phyloP scores from a whole-genome alignment of 192 early-diverging fungal genomes.

The Haplosporangium gracile region DNA sequence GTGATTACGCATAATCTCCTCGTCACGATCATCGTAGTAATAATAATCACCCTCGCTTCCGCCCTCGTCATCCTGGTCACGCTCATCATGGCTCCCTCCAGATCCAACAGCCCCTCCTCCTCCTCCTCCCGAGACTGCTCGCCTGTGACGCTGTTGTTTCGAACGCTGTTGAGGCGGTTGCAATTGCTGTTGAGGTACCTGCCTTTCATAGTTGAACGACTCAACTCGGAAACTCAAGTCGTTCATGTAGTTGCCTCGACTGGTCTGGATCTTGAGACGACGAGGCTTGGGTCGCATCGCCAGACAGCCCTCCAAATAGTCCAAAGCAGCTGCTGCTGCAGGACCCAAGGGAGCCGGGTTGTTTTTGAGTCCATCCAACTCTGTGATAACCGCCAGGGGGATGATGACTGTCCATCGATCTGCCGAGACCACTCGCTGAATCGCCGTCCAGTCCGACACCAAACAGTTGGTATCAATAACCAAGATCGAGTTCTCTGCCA shows the following conservation, averaged over 20 bases:
- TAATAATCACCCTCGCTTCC: conserved; percentile 47
- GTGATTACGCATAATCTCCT: conserved; percentile 64
- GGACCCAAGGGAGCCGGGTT: conserved; percentile 65
- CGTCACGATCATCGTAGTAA: conserved; percentile 55
- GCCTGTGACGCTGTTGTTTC: conserved; percentile 6
- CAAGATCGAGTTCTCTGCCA: conserved; percentile 55
- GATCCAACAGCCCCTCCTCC: neutral
- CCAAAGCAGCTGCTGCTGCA: conserved; percentile 59
- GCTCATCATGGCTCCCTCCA: conserved; percentile 10
- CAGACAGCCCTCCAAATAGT: conserved; percentile 59
- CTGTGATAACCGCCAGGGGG: conserved; percentile 69
- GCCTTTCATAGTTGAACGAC: conserved; percentile 63
- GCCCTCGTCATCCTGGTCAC: conserved; percentile 1
- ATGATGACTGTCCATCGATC: conserved; percentile 66
- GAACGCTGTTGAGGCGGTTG: neutral
- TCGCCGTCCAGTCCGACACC: conserved; percentile 61
- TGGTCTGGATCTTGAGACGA: conserved; percentile 67
- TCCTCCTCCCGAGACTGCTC: conserved; percentile 18
- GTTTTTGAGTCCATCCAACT: conserved; percentile 66
- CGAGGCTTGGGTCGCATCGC: conserved; percentile 48
- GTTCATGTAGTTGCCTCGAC: conserved; percentile 66
- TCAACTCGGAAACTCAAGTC: conserved; percentile 68
- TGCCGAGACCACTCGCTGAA: conserved; percentile 58
- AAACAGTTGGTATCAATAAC: conserved; percentile 73
- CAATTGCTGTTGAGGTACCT: conserved; percentile 19